Percentiles rank a stretch among this genome's conserved stretches.
These are phyloP conservation scores for Cenchrus americanus DNA, from an alignment of 176 grass and related monocot species.

Conservation along the genomic window DNA sequence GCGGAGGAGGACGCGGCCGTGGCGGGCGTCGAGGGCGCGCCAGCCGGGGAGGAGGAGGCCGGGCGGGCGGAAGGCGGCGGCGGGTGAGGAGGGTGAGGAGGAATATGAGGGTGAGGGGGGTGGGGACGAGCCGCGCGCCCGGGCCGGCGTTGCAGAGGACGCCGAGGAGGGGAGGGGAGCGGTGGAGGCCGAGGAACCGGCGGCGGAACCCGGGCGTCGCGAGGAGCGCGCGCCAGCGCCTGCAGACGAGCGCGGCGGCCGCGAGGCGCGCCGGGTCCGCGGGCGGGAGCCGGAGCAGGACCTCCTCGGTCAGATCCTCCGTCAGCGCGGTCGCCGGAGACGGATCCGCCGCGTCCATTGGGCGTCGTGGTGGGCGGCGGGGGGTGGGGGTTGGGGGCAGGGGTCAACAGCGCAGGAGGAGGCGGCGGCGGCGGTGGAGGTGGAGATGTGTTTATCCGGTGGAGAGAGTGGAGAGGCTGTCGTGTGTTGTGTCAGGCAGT, in stretches of 20 bases:
- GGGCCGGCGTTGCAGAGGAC: background rate
- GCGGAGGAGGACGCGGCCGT: conserved; percentile 34
- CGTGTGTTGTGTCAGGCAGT: no score
- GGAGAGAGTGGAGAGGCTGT: no score
- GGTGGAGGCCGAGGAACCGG: background rate
- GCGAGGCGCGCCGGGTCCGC: background rate
- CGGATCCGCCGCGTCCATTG: no score
- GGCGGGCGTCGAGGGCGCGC: conserved; percentile 3
- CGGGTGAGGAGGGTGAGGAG: no score
- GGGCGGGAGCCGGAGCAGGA: no score
- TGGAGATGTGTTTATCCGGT: no score
- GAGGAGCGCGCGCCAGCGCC: background rate
- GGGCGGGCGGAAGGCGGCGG: background rate
- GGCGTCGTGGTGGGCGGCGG: no score
- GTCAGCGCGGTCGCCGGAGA: no score
- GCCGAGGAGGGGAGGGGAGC: background rate
- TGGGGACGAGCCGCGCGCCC: background rate
- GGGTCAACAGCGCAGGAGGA: background rate
- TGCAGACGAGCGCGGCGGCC: background rate
- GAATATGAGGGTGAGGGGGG: no score
- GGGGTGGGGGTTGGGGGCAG: background rate
- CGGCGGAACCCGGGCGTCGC: background rate
- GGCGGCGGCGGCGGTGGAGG: background rate
- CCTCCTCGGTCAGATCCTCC: no score
- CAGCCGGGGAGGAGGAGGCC: background rate